Evolutionary conservation across 345 rosid genomes (phyloP), one percentile per base, ranked within the genome.

Genomic region (Jatropha curcas): DNA sequence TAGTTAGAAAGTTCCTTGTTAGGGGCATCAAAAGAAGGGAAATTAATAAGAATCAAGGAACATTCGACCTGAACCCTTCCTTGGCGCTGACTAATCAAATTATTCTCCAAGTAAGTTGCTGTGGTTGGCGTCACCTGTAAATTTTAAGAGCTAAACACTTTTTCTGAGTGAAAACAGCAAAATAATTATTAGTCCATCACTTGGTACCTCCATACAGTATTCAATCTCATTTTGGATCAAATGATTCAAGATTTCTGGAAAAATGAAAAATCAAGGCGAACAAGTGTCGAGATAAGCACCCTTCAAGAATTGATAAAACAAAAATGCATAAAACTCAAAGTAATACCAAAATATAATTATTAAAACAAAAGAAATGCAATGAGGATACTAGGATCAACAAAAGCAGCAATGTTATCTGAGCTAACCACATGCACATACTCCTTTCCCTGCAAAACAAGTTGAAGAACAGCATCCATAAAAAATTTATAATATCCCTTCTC

Each of bases 361-460:
- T 52, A 71, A 64, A 64, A 71, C 35, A n/a, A n/a, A n/a, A n/a
- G n/a, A n/a, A n/a, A n/a, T 34, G 70, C 56, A 43, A 60, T 17
- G 67, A 83, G 90, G 87, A 85, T 84, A 88, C 92, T 84, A 46
- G 88, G 87, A 74, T 88, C 90, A 60, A 83, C 63, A 45, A 74
- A 35, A 65, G 77, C 71, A 37, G 81, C 80, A 17, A 60, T 74
- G n/a, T 82, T 82, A 57, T 84, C 86, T 10, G 88, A 70, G 77
- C 79, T 57, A 39, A 80, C 76, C 68, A 83, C 75, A 68, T 81
- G 84, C 17, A 62, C 82, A 62, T 83, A 88, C 82, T 88, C 88
- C 86, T 82, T 84, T 67, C 88, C 92, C 92, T 88, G 87, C 35
- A 82, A 72, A 81, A 60, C 30, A 81, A 68, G 52, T 28, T 7